phyloP scores from a whole-genome alignment of 2,329 filamentous ascomycete species.

The Canariomyces notabilis region DNA sequence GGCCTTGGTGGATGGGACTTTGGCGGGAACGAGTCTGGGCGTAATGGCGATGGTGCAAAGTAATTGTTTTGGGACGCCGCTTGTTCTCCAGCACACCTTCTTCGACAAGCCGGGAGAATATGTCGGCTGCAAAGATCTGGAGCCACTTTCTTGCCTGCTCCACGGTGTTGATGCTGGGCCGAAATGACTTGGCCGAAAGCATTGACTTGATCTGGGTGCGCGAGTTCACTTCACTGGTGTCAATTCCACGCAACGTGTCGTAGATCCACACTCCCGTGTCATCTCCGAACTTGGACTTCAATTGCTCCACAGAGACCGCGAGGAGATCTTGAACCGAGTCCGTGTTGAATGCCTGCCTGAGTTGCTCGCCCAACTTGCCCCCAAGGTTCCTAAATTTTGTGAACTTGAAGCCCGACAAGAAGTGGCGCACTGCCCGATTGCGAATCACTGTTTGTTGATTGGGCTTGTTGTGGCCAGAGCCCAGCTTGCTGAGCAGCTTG shows the following conservation, averaged over 20 bases:
- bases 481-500: slow-evolving; percentile 93
- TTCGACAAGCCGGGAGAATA: slow-evolving; percentile 82
- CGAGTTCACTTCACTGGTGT: slow-evolving; percentile 82
- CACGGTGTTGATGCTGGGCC: slow-evolving; percentile 70
- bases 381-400: slow-evolving; percentile 94
- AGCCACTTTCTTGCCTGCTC: slow-evolving; percentile 84
- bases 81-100: slow-evolving; percentile 86
- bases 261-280: slow-evolving; percentile 85
- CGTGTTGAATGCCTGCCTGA: slow-evolving; percentile 74
- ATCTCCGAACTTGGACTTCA: slow-evolving; percentile 73
- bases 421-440: slow-evolving; percentile 72
- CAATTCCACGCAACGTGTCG: slow-evolving; percentile 77
- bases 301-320: slow-evolving; percentile 63
- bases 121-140: slow-evolving; percentile 85
- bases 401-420: slow-evolving; percentile 81
- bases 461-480: slow-evolving; percentile 86
- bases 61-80: slow-evolving; percentile 78
- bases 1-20: slow-evolving; percentile 71
- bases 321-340: slow-evolving; percentile 74
- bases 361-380: slow-evolving; percentile 86
- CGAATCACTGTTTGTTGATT: slow-evolving; percentile 93
- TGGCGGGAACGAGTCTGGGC: slow-evolving; percentile 70
- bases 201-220: slow-evolving; percentile 95
- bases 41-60: slow-evolving; percentile 73
- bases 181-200: slow-evolving; percentile 93